phyloP scores from a whole-genome alignment of 371 early-diverging fungal genomes.

The Synchytrium microbalum region DNA sequence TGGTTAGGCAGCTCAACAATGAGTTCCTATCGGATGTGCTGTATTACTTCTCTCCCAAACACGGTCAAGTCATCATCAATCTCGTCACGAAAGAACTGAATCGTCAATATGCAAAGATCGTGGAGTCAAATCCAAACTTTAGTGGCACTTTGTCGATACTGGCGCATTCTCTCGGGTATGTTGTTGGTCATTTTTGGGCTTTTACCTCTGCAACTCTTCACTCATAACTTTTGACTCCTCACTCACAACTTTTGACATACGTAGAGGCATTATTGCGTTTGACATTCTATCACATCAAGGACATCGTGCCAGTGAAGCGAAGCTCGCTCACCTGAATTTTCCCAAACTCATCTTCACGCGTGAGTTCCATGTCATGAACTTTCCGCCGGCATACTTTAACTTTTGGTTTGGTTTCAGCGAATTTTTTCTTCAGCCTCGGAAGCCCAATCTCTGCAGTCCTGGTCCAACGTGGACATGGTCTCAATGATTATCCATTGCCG shows the following conservation, averaged over 20 bases:
- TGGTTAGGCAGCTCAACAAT: conserved; percentile 55
- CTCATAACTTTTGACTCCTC: too few species aligned
- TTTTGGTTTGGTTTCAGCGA: background rate
- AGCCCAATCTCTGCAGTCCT: conserved; percentile 55
- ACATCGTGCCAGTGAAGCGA: conserved; percentile 10
- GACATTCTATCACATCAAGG: conserved; percentile 43
- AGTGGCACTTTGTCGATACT: conserved; percentile 50
- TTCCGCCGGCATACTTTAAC: conserved; percentile 38
- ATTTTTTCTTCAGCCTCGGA: conserved; percentile 46
- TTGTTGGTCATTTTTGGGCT: too few species aligned
- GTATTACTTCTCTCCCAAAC: conserved; percentile 39
- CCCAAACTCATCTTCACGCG: conserved; percentile 35
- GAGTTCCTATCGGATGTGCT: conserved; percentile 61
- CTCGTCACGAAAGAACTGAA: conserved; percentile 51
- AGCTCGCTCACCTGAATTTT: conserved; percentile 16
- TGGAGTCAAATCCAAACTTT: conserved; percentile 44
- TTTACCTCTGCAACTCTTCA: too few species aligned
- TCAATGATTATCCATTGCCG: conserved; percentile 45
- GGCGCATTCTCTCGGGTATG: conserved; percentile 58
- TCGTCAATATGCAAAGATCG: conserved; percentile 38
- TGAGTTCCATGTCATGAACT: conserved; percentile 46
- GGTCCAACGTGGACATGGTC: conserved; percentile 51
- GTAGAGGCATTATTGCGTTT: conserved; percentile 54
- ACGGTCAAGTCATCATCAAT: conserved; percentile 44
- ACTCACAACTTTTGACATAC: too few species aligned